Percentiles rank a stretch among this genome's conserved stretches.
These are phyloP conservation scores for Corchorus olitorius DNA, from an alignment of 345 rosid species.

Conservation along the genomic window DNA sequence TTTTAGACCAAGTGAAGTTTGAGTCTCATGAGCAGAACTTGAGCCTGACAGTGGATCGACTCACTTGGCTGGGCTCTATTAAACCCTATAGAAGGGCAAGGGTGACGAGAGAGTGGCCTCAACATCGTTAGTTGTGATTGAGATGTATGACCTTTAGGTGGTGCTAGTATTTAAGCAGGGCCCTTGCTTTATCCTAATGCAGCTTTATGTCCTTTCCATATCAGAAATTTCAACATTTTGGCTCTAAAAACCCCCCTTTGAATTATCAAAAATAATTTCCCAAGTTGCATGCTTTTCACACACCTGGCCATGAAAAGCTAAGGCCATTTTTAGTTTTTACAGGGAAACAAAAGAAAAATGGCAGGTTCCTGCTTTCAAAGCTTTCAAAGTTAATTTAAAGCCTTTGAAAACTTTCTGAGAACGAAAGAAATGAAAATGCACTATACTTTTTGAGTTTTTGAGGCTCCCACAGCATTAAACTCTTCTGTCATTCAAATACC, in stretches of 20 bases:
- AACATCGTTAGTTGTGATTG: not conserved
- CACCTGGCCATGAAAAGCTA: not conserved
- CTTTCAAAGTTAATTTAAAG: not conserved
- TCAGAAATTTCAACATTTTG: not conserved
- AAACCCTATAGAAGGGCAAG: not conserved
- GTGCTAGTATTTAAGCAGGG: not conserved
- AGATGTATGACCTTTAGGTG: slow-evolving; percentile 6
- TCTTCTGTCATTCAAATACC: not conserved
- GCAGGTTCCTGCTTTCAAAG: slow-evolving; percentile 3
- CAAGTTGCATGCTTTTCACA: too few species aligned
- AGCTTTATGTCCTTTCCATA: slow-evolving; percentile 18
- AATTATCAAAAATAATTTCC: not conserved
- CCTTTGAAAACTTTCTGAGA: not conserved
- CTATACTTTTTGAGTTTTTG: not conserved
- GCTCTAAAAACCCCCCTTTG: not conserved
- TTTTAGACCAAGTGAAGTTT: too few species aligned
- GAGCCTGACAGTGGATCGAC: too few species aligned
- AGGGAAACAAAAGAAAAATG: not conserved
- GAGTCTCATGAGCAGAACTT: too few species aligned
- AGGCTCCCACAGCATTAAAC: slow-evolving; percentile 11
- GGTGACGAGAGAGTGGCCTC: not conserved
- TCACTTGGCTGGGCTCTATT: too few species aligned
- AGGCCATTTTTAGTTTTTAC: not conserved
- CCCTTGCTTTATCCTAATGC: not conserved
- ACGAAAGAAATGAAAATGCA: not conserved